Percentiles rank a stretch among this genome's conserved stretches.
These are phyloP conservation scores for Dioscorea cayenensis DNA, from an alignment of 116 monocot species.

Conservation along the genomic window DNA sequence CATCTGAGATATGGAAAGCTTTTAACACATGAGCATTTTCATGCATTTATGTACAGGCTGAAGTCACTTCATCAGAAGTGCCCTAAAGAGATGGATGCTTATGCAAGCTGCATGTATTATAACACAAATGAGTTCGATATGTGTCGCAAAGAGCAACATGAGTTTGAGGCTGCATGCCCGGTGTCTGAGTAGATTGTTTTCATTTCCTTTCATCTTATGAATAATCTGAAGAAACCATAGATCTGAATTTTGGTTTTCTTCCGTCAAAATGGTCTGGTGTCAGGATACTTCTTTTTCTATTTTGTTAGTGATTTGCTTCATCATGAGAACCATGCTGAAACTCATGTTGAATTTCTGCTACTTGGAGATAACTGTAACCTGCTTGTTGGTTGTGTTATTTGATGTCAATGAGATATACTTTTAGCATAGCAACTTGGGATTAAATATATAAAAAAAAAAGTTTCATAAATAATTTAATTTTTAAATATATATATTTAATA, in stretches of 20 bases:
- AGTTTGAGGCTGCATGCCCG: constrained; percentile 71
- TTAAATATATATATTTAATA: no score
- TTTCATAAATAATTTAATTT: no score
- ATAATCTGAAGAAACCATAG: constrained; percentile 7
- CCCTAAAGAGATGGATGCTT: constrained; percentile 85
- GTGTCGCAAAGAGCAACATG: constrained; percentile 85
- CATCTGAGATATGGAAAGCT: background rate
- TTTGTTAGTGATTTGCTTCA: background rate
- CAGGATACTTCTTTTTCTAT: background rate
- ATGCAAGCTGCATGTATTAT: constrained; percentile 91
- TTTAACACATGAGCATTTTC: background rate
- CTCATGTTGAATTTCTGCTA: no score
- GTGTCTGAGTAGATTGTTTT: constrained; percentile 31
- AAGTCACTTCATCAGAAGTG: constrained; percentile 76
- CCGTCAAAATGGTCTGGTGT: background rate
- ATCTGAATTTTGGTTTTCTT: background rate
- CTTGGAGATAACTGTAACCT: no score
- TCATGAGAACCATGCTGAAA: no score
- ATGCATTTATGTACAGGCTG: constrained; percentile 31
- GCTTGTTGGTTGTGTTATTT: no score
- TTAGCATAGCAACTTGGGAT: no score
- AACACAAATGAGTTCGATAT: constrained; percentile 88
- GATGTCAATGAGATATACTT: no score
- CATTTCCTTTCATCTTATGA: background rate
- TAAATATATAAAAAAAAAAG: no score